phyloP scores from a whole-genome alignment of 2,329 filamentous ascomycete genomes.

The Aspergillus novofumigatus region DNA sequence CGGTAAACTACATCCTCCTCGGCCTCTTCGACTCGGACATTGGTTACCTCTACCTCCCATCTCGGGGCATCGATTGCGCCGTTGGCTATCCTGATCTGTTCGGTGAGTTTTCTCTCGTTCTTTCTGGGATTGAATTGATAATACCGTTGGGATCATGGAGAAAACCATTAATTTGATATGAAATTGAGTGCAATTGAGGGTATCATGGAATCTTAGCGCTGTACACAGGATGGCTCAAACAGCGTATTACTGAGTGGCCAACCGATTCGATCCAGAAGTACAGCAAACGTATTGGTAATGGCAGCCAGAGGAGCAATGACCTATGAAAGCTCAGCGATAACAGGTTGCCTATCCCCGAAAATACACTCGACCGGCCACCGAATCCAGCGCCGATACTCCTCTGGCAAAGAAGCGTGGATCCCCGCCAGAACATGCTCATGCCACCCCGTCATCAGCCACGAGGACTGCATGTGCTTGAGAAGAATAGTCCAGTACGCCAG shows the following conservation, averaged over 20 bases:
- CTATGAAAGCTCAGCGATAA: too few species aligned
- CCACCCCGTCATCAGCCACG: conserved; percentile 34
- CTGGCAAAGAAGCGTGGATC: conserved; percentile 15
- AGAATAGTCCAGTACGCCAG: conserved; percentile 30
- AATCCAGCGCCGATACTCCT: conserved; percentile 21
- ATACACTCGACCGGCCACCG: conserved; percentile 20
- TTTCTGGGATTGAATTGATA: conserved; percentile 10
- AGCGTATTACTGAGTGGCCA: too few species aligned
- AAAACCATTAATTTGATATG: too few species aligned
- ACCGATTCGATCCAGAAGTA: too few species aligned
- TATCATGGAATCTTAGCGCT: too few species aligned
- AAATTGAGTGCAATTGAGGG: too few species aligned
- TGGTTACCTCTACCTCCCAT: conserved; percentile 65
- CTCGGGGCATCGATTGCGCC: conserved; percentile 66
- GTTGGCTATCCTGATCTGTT: conserved; percentile 48
- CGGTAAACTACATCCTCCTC: too few species aligned
- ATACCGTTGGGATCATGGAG: too few species aligned
- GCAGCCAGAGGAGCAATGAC: too few species aligned
- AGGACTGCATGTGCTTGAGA: conserved; percentile 26
- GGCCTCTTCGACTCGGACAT: conserved; percentile 67
- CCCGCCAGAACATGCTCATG: conserved; percentile 30
- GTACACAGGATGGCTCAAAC: too few species aligned
- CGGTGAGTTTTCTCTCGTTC: conserved; percentile 6
- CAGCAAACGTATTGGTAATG: too few species aligned
- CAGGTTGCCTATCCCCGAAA: background rate